A percentile compares a stretch with the other conserved stretches of the same genome.
Evolutionary conservation across 352 stramenopile species (phyloP).

Genomic region (Halophytophthora polymorphica): DNA sequence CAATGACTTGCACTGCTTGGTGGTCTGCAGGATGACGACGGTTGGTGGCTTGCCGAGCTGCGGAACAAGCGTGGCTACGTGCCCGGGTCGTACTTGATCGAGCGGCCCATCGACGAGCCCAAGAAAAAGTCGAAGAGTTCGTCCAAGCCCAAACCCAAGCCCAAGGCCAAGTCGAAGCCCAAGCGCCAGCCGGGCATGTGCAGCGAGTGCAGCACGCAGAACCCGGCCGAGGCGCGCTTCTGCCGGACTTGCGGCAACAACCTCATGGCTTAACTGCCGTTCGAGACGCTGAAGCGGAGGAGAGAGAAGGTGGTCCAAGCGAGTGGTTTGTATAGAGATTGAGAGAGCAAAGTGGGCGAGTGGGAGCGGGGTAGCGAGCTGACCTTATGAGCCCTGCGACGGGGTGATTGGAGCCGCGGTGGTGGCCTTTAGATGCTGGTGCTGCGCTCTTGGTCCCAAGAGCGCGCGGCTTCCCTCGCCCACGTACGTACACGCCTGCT

Average conservation of each 20-base stretch:
- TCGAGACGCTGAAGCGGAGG: no score
- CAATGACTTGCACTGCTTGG: no score
- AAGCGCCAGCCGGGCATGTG: constrained; percentile 54
- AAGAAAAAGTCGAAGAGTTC: constrained; percentile 37
- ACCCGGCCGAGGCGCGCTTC: constrained; percentile 72
- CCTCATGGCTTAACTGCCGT: constrained; percentile 43
- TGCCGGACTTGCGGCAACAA: constrained; percentile 80
- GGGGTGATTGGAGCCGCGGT: constrained; percentile 14
- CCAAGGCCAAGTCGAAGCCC: constrained; percentile 18
- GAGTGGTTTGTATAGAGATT: constrained; percentile 26
- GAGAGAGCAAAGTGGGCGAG: constrained; percentile 7
- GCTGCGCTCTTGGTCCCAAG: constrained; percentile 12
- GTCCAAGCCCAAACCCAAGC: constrained; percentile 11
- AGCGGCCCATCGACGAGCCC: constrained; percentile 47
- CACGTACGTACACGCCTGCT: constrained; percentile 17
- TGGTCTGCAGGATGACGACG: constrained; percentile 57
- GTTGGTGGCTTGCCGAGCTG: constrained; percentile 81
- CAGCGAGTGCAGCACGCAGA: constrained; percentile 67
- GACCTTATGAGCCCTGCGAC: constrained; percentile 24
- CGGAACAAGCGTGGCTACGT: constrained; percentile 72
- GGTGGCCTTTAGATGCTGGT: constrained; percentile 17
- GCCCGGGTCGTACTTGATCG: constrained; percentile 79
- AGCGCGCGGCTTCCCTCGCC: constrained; percentile 17
- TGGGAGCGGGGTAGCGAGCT: constrained; percentile 9
- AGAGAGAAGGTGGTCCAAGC: constrained; percentile 15